These are phyloP conservation scores for Pseudocercospora cruenta DNA, from an alignment of 2,329 filamentous ascomycete species.

Conservation along the genomic window DNA sequence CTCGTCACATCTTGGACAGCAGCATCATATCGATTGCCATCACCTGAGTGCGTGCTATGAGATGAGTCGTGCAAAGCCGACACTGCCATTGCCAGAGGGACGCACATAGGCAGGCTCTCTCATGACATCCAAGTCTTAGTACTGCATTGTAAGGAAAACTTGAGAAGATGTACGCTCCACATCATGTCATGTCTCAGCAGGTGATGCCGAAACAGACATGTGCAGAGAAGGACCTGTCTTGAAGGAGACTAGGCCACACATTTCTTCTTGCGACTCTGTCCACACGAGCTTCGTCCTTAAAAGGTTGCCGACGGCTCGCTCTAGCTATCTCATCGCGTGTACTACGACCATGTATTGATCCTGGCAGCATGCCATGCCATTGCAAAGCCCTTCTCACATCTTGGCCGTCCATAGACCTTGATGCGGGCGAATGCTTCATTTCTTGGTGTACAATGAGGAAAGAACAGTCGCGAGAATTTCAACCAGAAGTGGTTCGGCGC, in stretches of 20 bases:
- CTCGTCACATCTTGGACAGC: too few species aligned
- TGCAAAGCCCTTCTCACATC: neutral
- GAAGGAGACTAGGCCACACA: slow-evolving; percentile 21
- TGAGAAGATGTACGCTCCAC: slow-evolving; percentile 24
- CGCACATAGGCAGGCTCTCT: too few species aligned
- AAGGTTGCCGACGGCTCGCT: slow-evolving; percentile 31
- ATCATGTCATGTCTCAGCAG: slow-evolving; percentile 26
- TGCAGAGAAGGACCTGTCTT: slow-evolving; percentile 24
- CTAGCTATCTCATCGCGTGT: slow-evolving; percentile 36
- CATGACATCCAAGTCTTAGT: neutral
- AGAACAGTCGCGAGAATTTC: neutral
- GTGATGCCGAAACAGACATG: slow-evolving; percentile 26
- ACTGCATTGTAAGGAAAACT: neutral
- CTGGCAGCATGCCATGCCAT: neutral
- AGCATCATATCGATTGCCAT: too few species aligned
- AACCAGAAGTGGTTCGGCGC: neutral
- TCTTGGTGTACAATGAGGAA: neutral
- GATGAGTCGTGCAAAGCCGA: too few species aligned
- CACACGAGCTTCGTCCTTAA: slow-evolving; percentile 33
- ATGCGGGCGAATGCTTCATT: neutral
- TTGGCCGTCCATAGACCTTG: neutral
- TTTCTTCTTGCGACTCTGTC: slow-evolving; percentile 38
- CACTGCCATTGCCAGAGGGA: too few species aligned
- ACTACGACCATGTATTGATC: neutral
- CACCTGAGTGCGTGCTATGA: too few species aligned